Percentiles rank a stretch among this genome's conserved stretches.
These are phyloP conservation scores for Circinella minor DNA, from an alignment of 371 early-diverging fungal species.

Conservation along the genomic window DNA sequence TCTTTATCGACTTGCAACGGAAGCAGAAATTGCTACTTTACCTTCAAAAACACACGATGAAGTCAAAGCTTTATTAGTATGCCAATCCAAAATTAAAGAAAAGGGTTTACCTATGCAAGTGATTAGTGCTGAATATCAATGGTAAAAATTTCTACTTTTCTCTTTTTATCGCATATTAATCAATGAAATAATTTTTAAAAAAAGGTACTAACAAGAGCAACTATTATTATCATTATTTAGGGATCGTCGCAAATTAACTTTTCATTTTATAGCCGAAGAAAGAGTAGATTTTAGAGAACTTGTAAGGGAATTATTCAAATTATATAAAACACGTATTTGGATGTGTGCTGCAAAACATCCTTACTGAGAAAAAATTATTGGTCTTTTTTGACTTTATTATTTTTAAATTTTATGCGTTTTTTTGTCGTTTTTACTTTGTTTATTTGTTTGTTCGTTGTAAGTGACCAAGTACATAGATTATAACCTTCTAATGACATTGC, in stretches of 20 bases:
- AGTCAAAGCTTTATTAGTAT: slow-evolving; percentile 83
- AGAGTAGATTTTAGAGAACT: slow-evolving; percentile 98
- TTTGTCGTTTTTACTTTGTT: no score
- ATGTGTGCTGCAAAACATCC: slow-evolving; percentile 59
- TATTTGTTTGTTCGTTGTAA: no score
- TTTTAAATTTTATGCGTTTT: no score
- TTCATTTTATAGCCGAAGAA: slow-evolving; percentile 90
- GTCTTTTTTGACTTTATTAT: no score
- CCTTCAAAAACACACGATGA: slow-evolving; percentile 86
- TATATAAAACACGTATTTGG: slow-evolving; percentile 99
- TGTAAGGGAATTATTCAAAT: slow-evolving; percentile 97
- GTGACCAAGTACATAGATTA: no score
- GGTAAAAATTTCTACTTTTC: slow-evolving; percentile 49
- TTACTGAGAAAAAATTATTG: not conserved
- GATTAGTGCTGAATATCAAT: slow-evolving; percentile 97
- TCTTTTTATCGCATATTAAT: not conserved
- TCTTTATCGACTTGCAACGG: slow-evolving; percentile 74
- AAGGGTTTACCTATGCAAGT: slow-evolving; percentile 93
- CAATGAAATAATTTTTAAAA: not conserved
- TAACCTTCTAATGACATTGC: no score
- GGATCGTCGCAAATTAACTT: slow-evolving; percentile 95
- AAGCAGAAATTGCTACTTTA: slow-evolving; percentile 75
- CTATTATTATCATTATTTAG: slow-evolving; percentile 28
- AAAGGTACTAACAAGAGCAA: not conserved
- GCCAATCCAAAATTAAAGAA: slow-evolving; percentile 87